Base-by-base conservation (phyloP, 2,329 filamentous ascomycete genomes). In the Fusarium hostae region DNA sequence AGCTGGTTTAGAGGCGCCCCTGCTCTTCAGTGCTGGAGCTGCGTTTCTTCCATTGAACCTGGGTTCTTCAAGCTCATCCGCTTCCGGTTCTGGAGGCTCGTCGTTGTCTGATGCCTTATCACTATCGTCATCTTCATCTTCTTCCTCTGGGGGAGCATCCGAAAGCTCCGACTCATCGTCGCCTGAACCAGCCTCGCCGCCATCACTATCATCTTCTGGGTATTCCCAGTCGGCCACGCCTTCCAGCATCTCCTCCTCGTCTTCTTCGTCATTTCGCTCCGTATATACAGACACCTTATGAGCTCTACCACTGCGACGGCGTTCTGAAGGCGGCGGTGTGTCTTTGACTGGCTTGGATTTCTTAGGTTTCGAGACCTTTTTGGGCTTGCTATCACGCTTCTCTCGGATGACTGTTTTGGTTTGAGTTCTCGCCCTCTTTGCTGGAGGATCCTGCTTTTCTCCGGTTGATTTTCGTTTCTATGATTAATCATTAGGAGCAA, bases 221-320 rank as follows among this genome's bases (percentile, higher is more conserved):
- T 90, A 90, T 28, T 86, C 82, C 88, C 88, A 90, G 75, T 87
- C 81, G 2, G 87, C 87, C 9, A 90, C 88, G 4, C 88, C 88
- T 50, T 88, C 84, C 28, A 89, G 80, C 88, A 90, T 90, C 76
- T 90, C 88, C 70, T 88, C 84, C 66, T 90, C 87, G 64, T 90
- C 88, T 52, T 87, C 87, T 15, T 84, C 84, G 15, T 87, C 87
- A 60, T 88, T 86, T 35, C 87, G 85, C 77, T 90, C 88, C 26
- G 84, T 83, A 70, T 90, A 90, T 39, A 82, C 78, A 9, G 86
- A 86, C 20, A 81, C 79, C 54, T 80, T 83, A 68, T 81, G 82
- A 9, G 84, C 78, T 52, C 88, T 86, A n/a, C 87, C 84, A 73
- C 88, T 90, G 37, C 87, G 87, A 47, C 88, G 84, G 40, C 88